Percentiles rank a stretch among this genome's conserved stretches.
Conservation (phyloP, 2,329 filamentous ascomycete species). For the Akanthomyces lecanii region DNA sequence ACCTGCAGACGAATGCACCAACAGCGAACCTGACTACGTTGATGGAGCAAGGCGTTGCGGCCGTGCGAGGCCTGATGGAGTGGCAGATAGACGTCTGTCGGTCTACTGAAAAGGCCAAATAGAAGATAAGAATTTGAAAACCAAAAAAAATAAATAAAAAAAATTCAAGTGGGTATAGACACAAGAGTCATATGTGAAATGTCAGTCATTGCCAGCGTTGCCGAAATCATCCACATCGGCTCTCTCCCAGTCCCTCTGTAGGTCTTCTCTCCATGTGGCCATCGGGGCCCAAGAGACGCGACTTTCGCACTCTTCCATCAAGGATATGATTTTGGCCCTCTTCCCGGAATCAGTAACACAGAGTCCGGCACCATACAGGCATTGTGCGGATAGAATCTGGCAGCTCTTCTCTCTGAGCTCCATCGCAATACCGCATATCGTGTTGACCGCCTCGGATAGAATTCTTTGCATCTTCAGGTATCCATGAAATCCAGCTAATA, state of each 20-base stretch:
- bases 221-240: slow-evolving; percentile 18
- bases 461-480: slow-evolving; percentile 33
- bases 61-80: slow-evolving; percentile 39
- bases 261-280: slow-evolving; percentile 29
- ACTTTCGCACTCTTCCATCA: slow-evolving; percentile 34
- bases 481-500: slow-evolving; percentile 34
- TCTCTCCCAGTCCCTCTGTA: slow-evolving; percentile 29
- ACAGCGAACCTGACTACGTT: slow-evolving; percentile 33
- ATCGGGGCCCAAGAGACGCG: slow-evolving; percentile 38
- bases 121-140: slow-evolving; percentile 14
- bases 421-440: slow-evolving; percentile 47
- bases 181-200: background rate
- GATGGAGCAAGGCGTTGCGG: slow-evolving; percentile 43
- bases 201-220: background rate
- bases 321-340: slow-evolving; percentile 31
- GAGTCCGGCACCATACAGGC: slow-evolving; percentile 39
- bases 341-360: slow-evolving; percentile 36
- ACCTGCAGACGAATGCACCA: slow-evolving; percentile 28
- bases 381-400: slow-evolving; percentile 41
- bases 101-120: slow-evolving; percentile 38
- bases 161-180: too few relatives aligned
- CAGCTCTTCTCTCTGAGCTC: slow-evolving; percentile 38
- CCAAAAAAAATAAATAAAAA: too few relatives aligned
- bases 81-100: slow-evolving; percentile 46
- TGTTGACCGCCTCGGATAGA: slow-evolving; percentile 23